Evolutionary conservation across 371 early-diverging fungal genomes (phyloP).

Genomic region (Lichtheimia ornata): DNA sequence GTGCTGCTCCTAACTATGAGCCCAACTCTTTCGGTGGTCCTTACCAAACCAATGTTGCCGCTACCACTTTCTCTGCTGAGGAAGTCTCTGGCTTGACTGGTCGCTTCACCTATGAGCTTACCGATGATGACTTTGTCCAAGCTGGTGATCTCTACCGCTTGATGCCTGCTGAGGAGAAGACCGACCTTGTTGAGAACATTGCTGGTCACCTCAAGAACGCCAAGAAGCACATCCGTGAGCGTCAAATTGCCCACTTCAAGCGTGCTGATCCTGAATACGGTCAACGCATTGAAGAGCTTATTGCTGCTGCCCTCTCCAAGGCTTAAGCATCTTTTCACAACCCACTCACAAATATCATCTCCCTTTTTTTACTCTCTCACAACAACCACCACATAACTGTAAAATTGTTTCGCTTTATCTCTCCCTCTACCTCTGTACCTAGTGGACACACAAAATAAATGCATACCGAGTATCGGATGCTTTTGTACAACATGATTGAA

Average conservation of each 20-base stretch:
- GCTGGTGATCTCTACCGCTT: constrained; percentile 72
- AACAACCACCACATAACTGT: too few species aligned
- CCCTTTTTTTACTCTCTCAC: too few species aligned
- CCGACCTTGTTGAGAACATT: constrained; percentile 71
- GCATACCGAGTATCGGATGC: too few species aligned
- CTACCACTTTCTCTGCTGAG: constrained; percentile 43
- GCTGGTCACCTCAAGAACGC: constrained; percentile 72
- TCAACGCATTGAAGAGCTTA: constrained; percentile 58
- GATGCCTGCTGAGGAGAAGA: constrained; percentile 65
- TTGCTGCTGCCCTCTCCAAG: constrained; percentile 13
- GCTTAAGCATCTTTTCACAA: constrained; percentile 6
- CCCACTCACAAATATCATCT: too few species aligned
- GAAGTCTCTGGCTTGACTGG: constrained; percentile 56
- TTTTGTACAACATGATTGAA: too few species aligned
- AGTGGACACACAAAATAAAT: too few species aligned
- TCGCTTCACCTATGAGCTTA: constrained; percentile 57
- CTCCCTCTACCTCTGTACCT: too few species aligned
- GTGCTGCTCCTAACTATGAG: constrained; percentile 74
- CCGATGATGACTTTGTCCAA: constrained; percentile 77
- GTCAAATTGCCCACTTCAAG: constrained; percentile 75
- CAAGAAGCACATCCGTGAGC: constrained; percentile 71
- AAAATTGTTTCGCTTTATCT: too few species aligned
- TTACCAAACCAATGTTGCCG: constrained; percentile 52
- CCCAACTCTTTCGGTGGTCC: constrained; percentile 71
- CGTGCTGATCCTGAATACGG: constrained; percentile 79